Evolutionary conservation across 176 grass and related monocot species (phyloP).

Genomic region (Musa beccarii): DNA sequence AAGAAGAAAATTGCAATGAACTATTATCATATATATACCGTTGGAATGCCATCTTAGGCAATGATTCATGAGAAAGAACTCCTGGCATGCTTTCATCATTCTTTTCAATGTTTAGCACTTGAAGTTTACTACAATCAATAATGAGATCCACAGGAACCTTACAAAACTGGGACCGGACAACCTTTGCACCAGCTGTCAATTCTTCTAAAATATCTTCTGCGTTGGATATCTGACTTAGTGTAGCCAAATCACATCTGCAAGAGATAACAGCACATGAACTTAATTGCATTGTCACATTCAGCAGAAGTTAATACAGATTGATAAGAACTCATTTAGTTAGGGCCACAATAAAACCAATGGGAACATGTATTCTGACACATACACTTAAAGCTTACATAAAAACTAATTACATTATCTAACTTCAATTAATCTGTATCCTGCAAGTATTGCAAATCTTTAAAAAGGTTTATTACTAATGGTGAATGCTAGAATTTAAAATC

Average conservation of each 20-base stretch:
- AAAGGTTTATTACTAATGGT: not conserved
- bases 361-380: no score
- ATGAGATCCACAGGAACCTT: conserved; percentile 17
- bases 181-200: conserved; percentile 17
- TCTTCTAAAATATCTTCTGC: conserved; percentile 19
- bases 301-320: not conserved
- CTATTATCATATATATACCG: not conserved
- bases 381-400: not conserved
- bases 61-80: conserved; percentile 24
- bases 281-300: not conserved
- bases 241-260: conserved; percentile 23
- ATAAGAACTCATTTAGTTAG: not conserved
- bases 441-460: not conserved
- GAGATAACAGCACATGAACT: not conserved
- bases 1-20: not conserved
- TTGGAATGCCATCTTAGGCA: conserved; percentile 17
- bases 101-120: not conserved
- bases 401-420: not conserved
- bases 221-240: conserved; percentile 16
- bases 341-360: not conserved
- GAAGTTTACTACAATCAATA: conserved; percentile 14
- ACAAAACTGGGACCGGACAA: conserved; percentile 21
- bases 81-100: not conserved
- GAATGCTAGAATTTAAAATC: not conserved
- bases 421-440: not conserved